Base-by-base conservation (phyloP, 1,139 yeast species). In the Suhomyces taliae region DNA sequence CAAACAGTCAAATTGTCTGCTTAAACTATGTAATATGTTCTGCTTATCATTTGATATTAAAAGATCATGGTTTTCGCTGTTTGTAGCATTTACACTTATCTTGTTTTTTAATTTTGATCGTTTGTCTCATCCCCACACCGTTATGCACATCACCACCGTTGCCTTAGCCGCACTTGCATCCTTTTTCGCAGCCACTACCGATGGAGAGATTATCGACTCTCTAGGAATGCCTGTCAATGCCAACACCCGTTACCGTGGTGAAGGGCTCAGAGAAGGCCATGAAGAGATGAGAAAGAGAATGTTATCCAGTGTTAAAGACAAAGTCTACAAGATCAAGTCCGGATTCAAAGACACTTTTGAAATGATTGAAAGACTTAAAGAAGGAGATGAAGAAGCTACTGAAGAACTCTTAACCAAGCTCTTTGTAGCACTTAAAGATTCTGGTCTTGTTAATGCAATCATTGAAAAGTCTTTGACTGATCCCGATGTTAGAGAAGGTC, bases 381-480 rank as follows among this genome's bases (percentile, higher is more conserved):
- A 37, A 6, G 38, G 40, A 12, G 44, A 41, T 19, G 26, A 33
- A 15, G 50, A 37, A 26, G 27, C 38, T 9, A 55, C 60, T 29
- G 68, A 67, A 38, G 54, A 54, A 8, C 45, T 65, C 26, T 51
- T 67, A 37, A 53, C 56, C 15, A 60, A 56, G 41, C 59, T 67
- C 7, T 67, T 69, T 45, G 51, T 49, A 9, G 57, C 62, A 2
- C 59, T 70, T 46, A 67, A 69, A 53, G 55, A 60, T 7, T 62
- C 72, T n/a, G 72, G 66, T 26, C 57, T 70, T 36, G 58, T 69
- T 36, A 62, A 63, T 47, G 57, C 63, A 9, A 59, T 67, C 36
- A 54, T 69, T 26, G 58, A 54, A 47, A 56, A 59, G 55, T 57
- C 71, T 7, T 60, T 69, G 40, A 64, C 70, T 12, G 73, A 69